phyloP scores from a whole-genome alignment of 2,329 filamentous ascomycete genomes.

The Alternaria ethzedia region DNA sequence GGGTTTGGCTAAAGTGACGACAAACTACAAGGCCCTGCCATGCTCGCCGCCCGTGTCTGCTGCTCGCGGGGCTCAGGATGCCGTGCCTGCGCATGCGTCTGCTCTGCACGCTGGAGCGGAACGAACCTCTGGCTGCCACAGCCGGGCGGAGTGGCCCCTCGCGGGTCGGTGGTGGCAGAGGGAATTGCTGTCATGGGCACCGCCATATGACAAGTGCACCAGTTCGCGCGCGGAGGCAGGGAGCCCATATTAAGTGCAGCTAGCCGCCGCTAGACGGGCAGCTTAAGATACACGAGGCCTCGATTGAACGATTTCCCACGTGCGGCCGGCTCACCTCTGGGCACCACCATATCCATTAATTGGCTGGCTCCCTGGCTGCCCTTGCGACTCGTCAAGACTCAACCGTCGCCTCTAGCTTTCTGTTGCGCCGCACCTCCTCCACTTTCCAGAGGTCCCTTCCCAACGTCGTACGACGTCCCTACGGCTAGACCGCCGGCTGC shows the following conservation, averaged over 20 bases:
- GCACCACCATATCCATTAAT: conserved; percentile 35
- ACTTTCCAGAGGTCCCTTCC: conserved; percentile 27
- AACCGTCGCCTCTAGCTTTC: conserved; percentile 26
- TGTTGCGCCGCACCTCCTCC: conserved; percentile 26
- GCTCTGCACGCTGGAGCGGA: conserved; percentile 9
- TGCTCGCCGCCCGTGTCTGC: conserved; percentile 14
- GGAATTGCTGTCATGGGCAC: conserved; percentile 8
- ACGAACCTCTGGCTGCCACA: neutral
- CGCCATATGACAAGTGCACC: conserved; percentile 23
- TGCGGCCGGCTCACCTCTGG: conserved; percentile 37
- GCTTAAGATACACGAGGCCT: conserved; percentile 47
- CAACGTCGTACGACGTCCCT: conserved; percentile 29
- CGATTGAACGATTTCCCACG: conserved; percentile 50
- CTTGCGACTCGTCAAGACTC: conserved; percentile 8
- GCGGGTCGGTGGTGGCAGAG: neutral
- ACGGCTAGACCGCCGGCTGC: conserved; percentile 36
- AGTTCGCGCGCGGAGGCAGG: conserved; percentile 31
- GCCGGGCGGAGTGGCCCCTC: neutral
- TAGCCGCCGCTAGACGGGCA: conserved; percentile 45
- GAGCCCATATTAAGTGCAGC: conserved; percentile 42
- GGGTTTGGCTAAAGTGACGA: conserved; percentile 28
- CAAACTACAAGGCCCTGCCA: conserved; percentile 9
- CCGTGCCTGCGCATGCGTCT: conserved; percentile 4
- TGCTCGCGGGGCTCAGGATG: neutral
- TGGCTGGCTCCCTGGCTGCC: conserved; percentile 32